These are phyloP conservation scores for Verticillium zaregamsianum DNA, from an alignment of 2,329 filamentous ascomycete species.

Conservation along the genomic window DNA sequence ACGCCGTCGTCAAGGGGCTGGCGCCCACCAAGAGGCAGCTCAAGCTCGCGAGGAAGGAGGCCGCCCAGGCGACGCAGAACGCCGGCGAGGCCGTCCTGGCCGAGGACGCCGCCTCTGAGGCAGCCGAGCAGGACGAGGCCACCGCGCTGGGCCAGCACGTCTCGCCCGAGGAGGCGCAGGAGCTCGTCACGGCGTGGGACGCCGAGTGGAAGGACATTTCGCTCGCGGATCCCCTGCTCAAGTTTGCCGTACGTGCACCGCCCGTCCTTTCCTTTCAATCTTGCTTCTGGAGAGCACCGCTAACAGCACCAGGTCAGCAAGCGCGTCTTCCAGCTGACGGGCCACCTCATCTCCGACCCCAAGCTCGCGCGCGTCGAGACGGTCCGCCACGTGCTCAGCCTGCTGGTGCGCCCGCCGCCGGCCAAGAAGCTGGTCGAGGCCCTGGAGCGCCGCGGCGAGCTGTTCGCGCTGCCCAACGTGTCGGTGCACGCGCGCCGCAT, in stretches of 20 bases:
- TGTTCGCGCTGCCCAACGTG: constrained; percentile 64
- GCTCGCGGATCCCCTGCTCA: constrained; percentile 54
- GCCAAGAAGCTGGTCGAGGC: constrained; percentile 59
- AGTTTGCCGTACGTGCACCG: constrained; percentile 64
- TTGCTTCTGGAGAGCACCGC: neutral
- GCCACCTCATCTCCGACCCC: constrained; percentile 68
- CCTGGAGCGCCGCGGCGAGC: constrained; percentile 41
- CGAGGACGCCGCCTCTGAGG: constrained; percentile 19
- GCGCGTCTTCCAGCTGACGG: constrained; percentile 76
- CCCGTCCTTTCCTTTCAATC: too few species aligned
- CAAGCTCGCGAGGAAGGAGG: constrained; percentile 16
- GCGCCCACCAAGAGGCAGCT: constrained; percentile 18
- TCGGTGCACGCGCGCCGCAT: constrained; percentile 59
- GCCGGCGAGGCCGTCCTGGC: neutral
- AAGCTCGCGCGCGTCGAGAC: constrained; percentile 54
- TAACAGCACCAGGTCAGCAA: constrained; percentile 64
- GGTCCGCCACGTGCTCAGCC: constrained; percentile 48
- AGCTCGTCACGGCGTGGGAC: constrained; percentile 43
- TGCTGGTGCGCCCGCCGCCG: constrained; percentile 50
- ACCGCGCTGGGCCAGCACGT: constrained; percentile 17
- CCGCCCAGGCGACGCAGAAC: constrained; percentile 2
- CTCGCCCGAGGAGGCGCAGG: constrained; percentile 34
- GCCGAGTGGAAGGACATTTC: constrained; percentile 54
- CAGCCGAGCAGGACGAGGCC: constrained; percentile 16
- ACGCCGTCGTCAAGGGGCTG: constrained; percentile 25